These are phyloP conservation scores for Vaucheria bursata DNA, from an alignment of 352 stramenopile species.

Conservation along the genomic window DNA sequence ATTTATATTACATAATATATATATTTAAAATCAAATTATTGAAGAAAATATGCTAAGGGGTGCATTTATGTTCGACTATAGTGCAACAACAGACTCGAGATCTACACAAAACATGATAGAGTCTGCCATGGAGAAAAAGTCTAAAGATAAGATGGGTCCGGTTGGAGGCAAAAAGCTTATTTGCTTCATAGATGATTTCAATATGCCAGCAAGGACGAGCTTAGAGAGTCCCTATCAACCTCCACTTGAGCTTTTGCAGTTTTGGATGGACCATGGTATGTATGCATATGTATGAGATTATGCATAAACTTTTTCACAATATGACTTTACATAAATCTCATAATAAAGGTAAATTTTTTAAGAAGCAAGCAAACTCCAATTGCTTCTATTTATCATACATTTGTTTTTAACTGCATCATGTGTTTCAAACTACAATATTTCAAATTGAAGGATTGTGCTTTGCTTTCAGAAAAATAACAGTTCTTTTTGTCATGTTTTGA, in stretches of 20 bases:
- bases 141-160: constrained; percentile 82
- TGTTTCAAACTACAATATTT: no score
- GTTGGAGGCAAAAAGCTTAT: constrained; percentile 81
- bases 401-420: no score
- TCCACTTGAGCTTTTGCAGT: constrained; percentile 68
- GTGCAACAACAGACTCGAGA: constrained; percentile 39
- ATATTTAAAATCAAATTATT: no score
- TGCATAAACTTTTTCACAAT: background rate
- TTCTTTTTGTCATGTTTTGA: no score
- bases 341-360: background rate
- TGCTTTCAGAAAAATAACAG: no score
- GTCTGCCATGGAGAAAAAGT: constrained; percentile 81
- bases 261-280: constrained; percentile 77
- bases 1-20: no score
- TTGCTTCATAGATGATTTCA: constrained; percentile 88
- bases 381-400: no score
- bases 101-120: constrained; percentile 71
- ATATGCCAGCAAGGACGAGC: constrained; percentile 78
- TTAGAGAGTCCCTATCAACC: constrained; percentile 85
- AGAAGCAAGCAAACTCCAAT: no score
- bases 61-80: no score
- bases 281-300: no score
- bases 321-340: constrained; percentile 4
- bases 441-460: no score
- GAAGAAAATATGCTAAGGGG: no score